Conservation (phyloP, 164 flowering plant species). For the Magnolia officinalis region DNA sequence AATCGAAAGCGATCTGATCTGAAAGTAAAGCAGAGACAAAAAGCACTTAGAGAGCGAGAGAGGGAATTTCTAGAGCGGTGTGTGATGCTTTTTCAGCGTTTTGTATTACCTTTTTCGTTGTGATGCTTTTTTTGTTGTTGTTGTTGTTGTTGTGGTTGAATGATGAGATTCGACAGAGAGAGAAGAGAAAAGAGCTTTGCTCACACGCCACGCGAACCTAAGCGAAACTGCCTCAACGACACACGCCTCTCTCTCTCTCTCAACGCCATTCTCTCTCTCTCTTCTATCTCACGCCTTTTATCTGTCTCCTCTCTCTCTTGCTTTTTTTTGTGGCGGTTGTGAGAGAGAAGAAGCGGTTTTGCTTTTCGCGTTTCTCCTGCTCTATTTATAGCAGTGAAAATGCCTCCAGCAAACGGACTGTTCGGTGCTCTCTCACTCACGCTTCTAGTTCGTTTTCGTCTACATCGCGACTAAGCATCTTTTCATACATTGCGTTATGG, state of each 20-base stretch:
- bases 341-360: background rate
- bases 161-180: background rate
- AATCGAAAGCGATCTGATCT: background rate
- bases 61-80: background rate
- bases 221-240: slow-evolving; percentile 14
- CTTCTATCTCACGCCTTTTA: background rate
- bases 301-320: background rate
- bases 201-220: slow-evolving; percentile 13
- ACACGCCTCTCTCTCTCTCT: background rate
- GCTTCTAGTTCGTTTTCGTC: too few relatives aligned
- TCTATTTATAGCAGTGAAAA: background rate
- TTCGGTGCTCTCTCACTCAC: too few relatives aligned
- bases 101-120: too few relatives aligned
- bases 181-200: slow-evolving; percentile 1
- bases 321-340: background rate
- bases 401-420: too few relatives aligned
- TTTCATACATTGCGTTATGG: too few relatives aligned
- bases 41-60: background rate
- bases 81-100: too few relatives aligned
- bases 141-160: too few relatives aligned
- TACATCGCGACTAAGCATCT: too few relatives aligned
- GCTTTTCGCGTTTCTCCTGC: background rate
- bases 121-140: too few relatives aligned
- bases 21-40: background rate
- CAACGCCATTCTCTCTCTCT: background rate